Evolutionary conservation across 2,329 filamentous ascomycete species (phyloP), one percentile per base, ranked within the genome.

Genomic region (Phaeoacremonium minimum): DNA sequence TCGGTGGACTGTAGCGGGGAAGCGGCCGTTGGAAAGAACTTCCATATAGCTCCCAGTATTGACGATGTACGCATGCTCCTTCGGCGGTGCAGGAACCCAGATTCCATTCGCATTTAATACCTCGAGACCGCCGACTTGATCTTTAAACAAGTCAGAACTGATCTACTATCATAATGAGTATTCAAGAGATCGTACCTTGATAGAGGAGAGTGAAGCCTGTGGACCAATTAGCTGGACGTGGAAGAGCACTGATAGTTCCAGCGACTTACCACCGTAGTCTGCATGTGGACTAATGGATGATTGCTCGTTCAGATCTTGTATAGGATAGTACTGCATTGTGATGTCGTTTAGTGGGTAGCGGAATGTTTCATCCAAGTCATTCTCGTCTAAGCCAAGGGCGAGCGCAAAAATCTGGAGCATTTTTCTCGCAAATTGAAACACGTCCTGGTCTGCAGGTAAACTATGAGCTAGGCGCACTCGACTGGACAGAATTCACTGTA

Each of bases 41-140:
- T 17, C 18, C 15, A 33, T 18, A 19, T 17, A 33, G 15, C 15
- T 18, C 18, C 32, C 32, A 33, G 18, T 33, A 19, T 33, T 33
- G 18, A 33, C 32, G 18, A 33, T 19, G 14, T 18, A 33, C 11
- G 32, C 17, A 16, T 33, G 15, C 18, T 16, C 15, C 18, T 15
- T 33, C 32, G 32, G 32, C 18, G 18, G 18, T 14, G 32, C 32
- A 19, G 15, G 15, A 15, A 33, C 32, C 18, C 22, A 33, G 18
- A 33, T 33, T 15, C 32, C 32, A 19, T 33, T 33, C 15, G 17
- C 32, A 33, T 33, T 33, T 18, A 33, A 14, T 11, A 33, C 32
- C 32, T 33, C 15, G 17, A 33, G 32, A 18, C 15, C 32, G 15
- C 15, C 15, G 15, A 33, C 22, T 33, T 15, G n/a, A n/a, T n/a